phyloP scores from a whole-genome alignment of 2,329 filamentous ascomycete genomes.

The Ophiostoma fasciatum region DNA sequence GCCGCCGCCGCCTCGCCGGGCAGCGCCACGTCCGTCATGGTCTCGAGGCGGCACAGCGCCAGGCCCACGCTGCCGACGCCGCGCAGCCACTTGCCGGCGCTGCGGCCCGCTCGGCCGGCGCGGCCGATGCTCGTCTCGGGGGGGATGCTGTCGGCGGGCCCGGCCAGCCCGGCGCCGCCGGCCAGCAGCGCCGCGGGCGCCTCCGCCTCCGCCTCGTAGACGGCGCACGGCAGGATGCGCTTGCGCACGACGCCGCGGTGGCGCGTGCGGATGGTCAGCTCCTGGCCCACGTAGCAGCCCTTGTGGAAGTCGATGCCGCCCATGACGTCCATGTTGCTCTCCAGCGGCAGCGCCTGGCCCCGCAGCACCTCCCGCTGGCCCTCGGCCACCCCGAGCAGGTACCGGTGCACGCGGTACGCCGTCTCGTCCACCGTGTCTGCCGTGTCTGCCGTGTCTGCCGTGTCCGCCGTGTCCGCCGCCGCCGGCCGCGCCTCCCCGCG shows the following conservation, averaged over 20 bases:
- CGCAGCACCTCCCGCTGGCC: slow-evolving; percentile 63
- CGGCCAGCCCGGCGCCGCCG: neutral
- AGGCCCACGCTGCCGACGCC: slow-evolving; percentile 72
- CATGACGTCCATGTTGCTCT: slow-evolving; percentile 79
- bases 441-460: slow-evolving; percentile 11
- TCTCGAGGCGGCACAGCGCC: slow-evolving; percentile 72
- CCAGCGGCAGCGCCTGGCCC: slow-evolving; percentile 64
- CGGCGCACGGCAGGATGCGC: slow-evolving; percentile 64
- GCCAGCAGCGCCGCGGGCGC: slow-evolving; percentile 25
- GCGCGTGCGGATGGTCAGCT: slow-evolving; percentile 87
- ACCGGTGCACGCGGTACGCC: slow-evolving; percentile 62
- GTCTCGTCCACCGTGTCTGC: too few relatives aligned
- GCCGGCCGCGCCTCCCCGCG: slow-evolving; percentile 1
- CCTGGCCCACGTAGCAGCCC: slow-evolving; percentile 93
- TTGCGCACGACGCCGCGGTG: slow-evolving; percentile 91
- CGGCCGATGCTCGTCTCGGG: slow-evolving; percentile 34
- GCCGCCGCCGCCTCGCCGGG: slow-evolving; percentile 50
- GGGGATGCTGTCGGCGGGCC: slow-evolving; percentile 24
- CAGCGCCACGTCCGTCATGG: slow-evolving; percentile 70
- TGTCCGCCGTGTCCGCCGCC: neutral
- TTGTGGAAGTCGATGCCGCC: slow-evolving; percentile 83
- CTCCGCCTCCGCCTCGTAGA: slow-evolving; percentile 41
- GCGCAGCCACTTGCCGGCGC: slow-evolving; percentile 65
- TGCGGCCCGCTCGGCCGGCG: slow-evolving; percentile 44
- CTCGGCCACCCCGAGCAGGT: slow-evolving; percentile 69